A percentile compares a stretch with the other conserved stretches of the same genome.
These are phyloP conservation scores for Ormosia emarginata DNA, from an alignment of 306 rosid species.

Conservation along the genomic window DNA sequence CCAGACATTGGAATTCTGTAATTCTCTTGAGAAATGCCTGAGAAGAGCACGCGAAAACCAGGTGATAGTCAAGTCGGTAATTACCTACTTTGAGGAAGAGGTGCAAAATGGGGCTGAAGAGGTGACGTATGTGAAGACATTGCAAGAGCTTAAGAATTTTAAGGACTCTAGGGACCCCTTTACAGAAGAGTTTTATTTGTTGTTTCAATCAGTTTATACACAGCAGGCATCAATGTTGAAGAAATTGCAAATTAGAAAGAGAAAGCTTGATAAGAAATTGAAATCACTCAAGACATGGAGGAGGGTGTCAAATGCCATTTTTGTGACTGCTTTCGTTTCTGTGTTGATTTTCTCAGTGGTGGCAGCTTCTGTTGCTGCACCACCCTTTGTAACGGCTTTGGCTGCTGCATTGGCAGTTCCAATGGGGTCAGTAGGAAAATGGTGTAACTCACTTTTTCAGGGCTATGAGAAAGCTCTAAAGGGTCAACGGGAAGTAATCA, in stretches of 20 bases:
- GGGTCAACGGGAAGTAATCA: conserved; percentile 50
- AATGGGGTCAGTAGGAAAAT: conserved; percentile 81
- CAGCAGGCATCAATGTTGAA: conserved; percentile 53
- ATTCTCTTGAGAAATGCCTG: conserved; percentile 62
- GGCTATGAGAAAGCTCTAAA: conserved; percentile 49
- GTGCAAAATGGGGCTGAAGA: conserved; percentile 48
- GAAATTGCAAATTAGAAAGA: conserved; percentile 52
- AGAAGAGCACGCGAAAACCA: conserved; percentile 53
- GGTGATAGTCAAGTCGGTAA: conserved; percentile 59
- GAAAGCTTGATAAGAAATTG: conserved; percentile 75
- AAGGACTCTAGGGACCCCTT: conserved; percentile 77
- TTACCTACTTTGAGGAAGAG: conserved; percentile 57
- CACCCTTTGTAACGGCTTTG: conserved; percentile 70
- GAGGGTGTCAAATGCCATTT: conserved; percentile 67
- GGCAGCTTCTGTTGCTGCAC: conserved; percentile 84
- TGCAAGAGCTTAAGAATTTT: conserved; percentile 60
- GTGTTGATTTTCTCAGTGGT: conserved; percentile 82
- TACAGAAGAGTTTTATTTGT: conserved; percentile 55
- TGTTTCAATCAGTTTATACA: conserved; percentile 53
- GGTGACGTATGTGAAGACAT: conserved; percentile 49
- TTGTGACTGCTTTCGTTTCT: conserved; percentile 65
- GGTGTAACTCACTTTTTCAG: conserved; percentile 74
- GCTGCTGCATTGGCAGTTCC: conserved; percentile 77
- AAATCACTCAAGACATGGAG: conserved; percentile 60
- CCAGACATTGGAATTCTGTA: conserved; percentile 64